These are phyloP conservation scores for Gastrolobium bilobum DNA, from an alignment of 306 rosid genomes.

Conservation along the genomic window DNA sequence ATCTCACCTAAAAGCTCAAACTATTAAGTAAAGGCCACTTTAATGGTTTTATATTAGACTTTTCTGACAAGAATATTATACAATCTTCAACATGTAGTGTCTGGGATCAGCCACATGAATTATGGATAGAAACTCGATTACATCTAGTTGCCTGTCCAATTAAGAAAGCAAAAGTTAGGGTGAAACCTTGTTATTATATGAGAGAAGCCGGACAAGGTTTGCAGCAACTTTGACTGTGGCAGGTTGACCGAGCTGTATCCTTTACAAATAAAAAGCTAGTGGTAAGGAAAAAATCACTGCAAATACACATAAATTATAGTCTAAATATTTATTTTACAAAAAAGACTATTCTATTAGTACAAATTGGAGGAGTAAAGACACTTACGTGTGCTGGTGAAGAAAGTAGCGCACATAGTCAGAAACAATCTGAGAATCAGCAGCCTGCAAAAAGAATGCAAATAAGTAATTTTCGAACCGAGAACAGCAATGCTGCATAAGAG, in stretches of 20 bases:
- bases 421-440: conserved; percentile 94
- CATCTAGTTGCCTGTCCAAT: neutral
- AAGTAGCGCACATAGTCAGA: conserved; percentile 94
- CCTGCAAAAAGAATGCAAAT: conserved; percentile 61
- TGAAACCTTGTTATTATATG: conserved; percentile 94
- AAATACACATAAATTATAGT: conserved; percentile 15
- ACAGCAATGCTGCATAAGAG: neutral
- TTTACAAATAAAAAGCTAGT: conserved; percentile 49
- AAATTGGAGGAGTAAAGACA: conserved; percentile 31
- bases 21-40: too few species aligned
- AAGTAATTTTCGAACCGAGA: conserved; percentile 20
- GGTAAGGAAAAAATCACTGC: conserved; percentile 17
- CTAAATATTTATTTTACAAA: conserved; percentile 20
- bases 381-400: conserved; percentile 95
- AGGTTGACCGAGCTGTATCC: conserved; percentile 96
- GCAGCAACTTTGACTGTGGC: conserved; percentile 97
- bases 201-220: conserved; percentile 86
- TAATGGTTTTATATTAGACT: too few species aligned
- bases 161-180: conserved; percentile 25
- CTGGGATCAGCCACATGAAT: neutral
- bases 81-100: neutral
- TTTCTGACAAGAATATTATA: neutral
- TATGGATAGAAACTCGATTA: conserved; percentile 20
- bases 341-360: neutral
- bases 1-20: too few species aligned